phyloP scores from a whole-genome alignment of 148 eudicot species.

The Arbutus unedo region DNA sequence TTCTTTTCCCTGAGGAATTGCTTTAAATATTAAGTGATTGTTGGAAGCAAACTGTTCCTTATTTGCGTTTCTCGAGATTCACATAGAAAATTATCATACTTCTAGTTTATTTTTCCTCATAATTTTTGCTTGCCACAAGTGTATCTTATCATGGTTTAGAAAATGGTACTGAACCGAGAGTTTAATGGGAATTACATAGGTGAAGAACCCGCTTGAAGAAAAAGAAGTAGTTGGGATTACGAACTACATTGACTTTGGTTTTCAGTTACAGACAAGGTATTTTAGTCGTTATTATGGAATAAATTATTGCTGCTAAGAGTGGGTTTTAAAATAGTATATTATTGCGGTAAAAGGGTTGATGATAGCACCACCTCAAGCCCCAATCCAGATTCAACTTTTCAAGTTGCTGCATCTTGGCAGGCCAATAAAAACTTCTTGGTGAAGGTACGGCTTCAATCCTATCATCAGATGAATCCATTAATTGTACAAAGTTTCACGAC shows the following conservation, averaged over 20 bases:
- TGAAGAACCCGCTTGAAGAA: conserved; percentile 83
- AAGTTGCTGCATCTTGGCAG: conserved; percentile 98
- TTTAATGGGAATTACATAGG: conserved; percentile 40
- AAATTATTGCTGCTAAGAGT: not conserved
- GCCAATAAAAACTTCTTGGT: conserved; percentile 66
- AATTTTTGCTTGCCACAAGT: not conserved
- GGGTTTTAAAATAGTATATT: conserved; percentile 12
- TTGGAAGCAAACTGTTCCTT: not conserved
- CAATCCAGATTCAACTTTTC: conserved; percentile 68
- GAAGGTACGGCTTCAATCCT: conserved; percentile 40
- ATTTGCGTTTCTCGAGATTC: not conserved
- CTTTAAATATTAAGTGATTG: not conserved
- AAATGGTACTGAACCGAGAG: conserved; percentile 9
- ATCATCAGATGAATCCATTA: not conserved
- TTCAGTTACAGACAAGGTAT: conserved; percentile 85
- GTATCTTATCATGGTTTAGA: not conserved
- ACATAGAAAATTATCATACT: not conserved
- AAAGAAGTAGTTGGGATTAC: conserved; percentile 84
- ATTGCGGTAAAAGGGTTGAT: conserved; percentile 45
- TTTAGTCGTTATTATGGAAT: not conserved
- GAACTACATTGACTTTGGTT: conserved; percentile 89
- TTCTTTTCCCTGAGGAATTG: not conserved
- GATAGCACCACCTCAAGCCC: conserved; percentile 44
- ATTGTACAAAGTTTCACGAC: not conserved
- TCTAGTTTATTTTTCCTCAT: not conserved